Conservation (phyloP, 805 yeast species). For the Hanseniaspora thailandica region DNA sequence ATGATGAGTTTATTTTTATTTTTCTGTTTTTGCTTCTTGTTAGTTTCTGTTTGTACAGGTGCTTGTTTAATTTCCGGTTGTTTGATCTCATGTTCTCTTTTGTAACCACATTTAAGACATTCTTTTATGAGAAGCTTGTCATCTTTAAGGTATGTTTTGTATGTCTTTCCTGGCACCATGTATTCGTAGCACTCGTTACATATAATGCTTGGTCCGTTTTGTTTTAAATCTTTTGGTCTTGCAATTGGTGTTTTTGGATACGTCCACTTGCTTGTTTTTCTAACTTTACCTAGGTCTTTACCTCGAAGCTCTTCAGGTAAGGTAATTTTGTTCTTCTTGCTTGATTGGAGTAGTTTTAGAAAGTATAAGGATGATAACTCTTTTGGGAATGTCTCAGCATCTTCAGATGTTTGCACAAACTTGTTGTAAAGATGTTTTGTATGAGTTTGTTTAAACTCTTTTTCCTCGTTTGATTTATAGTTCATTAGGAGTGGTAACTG, state of each 20-base stretch:
- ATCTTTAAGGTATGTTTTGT: neutral
- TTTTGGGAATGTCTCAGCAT: neutral
- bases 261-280: constrained; percentile 13
- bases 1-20: constrained; percentile 8
- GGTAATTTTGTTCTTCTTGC: constrained; percentile 14
- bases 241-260: neutral
- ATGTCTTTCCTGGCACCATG: constrained; percentile 6
- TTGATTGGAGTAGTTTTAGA: neutral
- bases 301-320: constrained; percentile 12
- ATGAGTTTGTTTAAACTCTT: constrained; percentile 9
- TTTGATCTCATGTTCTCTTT: neutral
- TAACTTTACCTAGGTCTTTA: neutral
- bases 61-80: neutral
- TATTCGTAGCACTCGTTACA: constrained; percentile 7
- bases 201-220: neutral
- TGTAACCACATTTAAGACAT: constrained; percentile 2
- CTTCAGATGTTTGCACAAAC: neutral
- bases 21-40: neutral
- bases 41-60: neutral
- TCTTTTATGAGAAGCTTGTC: neutral
- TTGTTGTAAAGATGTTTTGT: constrained; percentile 5
- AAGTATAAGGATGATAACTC: constrained; percentile 4
- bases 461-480: constrained; percentile 8
- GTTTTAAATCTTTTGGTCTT: neutral
- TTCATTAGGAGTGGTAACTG: too few relatives aligned